Base-by-base conservation (phyloP, 2,329 filamentous ascomycete genomes). In the Colletotrichum melonis region DNA sequence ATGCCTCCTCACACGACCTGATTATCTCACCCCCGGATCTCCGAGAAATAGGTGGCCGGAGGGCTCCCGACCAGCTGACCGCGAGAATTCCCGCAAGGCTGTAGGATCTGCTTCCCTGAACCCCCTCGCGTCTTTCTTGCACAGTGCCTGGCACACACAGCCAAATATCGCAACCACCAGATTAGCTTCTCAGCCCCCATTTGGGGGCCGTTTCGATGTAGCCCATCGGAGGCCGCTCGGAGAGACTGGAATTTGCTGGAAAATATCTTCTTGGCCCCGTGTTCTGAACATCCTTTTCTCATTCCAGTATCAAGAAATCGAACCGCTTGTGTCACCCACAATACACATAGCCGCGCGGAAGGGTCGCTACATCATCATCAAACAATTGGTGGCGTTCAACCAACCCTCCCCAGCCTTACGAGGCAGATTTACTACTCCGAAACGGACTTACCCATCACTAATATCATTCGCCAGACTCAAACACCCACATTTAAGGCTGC, bases 151-250 rank as follows among this genome's bases (percentile, higher is more conserved):
- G 19, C 42, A 19, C 42, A 6, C 58, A 24, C 7, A 24, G 26
- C 26, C 26, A 46, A 7, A 54, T 30, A 54, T 16, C 32, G 68
- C 63, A 66, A 46, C 11, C 38, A 11, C 14, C 9, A 54, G 22
- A 46, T 42, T 30, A 55, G 38, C 38, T 26, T 11, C 35, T n/a
- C 70, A 55, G 66, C 70, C 70, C 57, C 69, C 42, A 59, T 12
- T 63, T 69, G 58, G 66, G 66, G 59, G 59, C 66, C 54, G 28
- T 72, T 58, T 63, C 42, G 3, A 52, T 30, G 28, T 46, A 35
- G 38, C 19, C 42, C 22, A 22, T 16, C 58, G 54, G 59, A 72
- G 70, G 70, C 70, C 70, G 66, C 70, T 69, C 49, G 30, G 8
- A 30, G 8, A 56, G 22, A 16, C 30, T 38, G 22, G 16, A 6